Evolutionary conservation across 1,284 basidiomycete genomes (phyloP).

Genomic region (Ceratobasidium sp.): DNA sequence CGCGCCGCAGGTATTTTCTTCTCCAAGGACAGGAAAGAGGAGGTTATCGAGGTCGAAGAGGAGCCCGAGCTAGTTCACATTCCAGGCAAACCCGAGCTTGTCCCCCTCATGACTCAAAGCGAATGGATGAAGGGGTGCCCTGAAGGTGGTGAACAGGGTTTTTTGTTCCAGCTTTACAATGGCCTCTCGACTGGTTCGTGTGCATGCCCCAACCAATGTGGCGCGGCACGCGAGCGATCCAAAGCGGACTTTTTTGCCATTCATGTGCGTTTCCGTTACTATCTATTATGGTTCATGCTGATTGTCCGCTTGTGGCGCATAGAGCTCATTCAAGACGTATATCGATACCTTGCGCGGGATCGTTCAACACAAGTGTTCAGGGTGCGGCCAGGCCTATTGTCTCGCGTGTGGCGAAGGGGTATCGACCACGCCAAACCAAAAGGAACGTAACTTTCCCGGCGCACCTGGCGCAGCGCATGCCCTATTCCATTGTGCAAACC

Average conservation of each 20-base stretch:
- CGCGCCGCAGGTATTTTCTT: slow-evolving; percentile 80
- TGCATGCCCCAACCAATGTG: slow-evolving; percentile 78
- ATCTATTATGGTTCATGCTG: slow-evolving; percentile 8
- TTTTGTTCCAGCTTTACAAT: slow-evolving; percentile 84
- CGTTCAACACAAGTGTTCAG: slow-evolving; percentile 69
- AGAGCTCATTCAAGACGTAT: slow-evolving; percentile 77
- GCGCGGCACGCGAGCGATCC: slow-evolving; percentile 65
- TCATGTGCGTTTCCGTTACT: slow-evolving; percentile 66
- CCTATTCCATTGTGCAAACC: slow-evolving; percentile 86
- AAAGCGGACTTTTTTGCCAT: slow-evolving; percentile 84
- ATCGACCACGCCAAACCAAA: slow-evolving; percentile 55
- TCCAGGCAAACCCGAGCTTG: slow-evolving; percentile 60
- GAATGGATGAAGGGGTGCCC: slow-evolving; percentile 97
- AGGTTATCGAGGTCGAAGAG: slow-evolving; percentile 85
- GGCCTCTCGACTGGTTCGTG: slow-evolving; percentile 72
- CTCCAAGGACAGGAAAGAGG: slow-evolving; percentile 87
- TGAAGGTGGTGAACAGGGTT: slow-evolving; percentile 88
- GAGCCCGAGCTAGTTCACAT: slow-evolving; percentile 68
- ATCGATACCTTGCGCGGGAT: slow-evolving; percentile 68
- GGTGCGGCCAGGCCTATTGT: slow-evolving; percentile 76
- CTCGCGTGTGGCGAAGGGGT: slow-evolving; percentile 84
- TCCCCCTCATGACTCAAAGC: slow-evolving; percentile 83
- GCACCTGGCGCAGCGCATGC: slow-evolving; percentile 59
- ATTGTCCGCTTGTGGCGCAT: slow-evolving; percentile 35
- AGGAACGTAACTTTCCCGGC: slow-evolving; percentile 48